Conservation (phyloP, 139 green algal species). For the Gonium pectorale region DNA sequence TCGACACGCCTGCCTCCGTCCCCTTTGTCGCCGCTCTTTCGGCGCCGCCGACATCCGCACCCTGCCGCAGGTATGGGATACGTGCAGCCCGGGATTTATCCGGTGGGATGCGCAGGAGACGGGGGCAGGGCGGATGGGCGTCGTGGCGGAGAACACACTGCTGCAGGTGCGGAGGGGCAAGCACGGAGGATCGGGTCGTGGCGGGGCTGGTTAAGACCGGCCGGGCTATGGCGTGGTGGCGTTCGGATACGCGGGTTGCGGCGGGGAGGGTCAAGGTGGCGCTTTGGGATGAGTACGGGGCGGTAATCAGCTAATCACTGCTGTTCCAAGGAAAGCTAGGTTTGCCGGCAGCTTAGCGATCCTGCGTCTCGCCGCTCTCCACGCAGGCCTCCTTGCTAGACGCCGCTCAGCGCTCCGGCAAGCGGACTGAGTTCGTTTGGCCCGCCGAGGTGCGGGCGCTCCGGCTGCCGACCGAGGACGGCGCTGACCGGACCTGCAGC, state of each 20-base stretch:
- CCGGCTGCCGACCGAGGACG: background rate
- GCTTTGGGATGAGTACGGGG: too few species aligned
- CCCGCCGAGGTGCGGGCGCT: slow-evolving; percentile 35
- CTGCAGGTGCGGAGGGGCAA: slow-evolving; percentile 69
- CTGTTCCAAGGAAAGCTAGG: too few species aligned
- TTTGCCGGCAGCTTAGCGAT: too few species aligned
- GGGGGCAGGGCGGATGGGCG: slow-evolving; percentile 66
- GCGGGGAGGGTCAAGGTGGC: too few species aligned
- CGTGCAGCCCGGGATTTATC: slow-evolving; percentile 59
- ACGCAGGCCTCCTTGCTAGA: slow-evolving; percentile 7
- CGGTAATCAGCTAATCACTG: too few species aligned
- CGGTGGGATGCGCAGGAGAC: slow-evolving; percentile 66
- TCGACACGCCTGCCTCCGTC: background rate
- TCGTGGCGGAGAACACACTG: slow-evolving; percentile 80
- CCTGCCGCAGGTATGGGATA: slow-evolving; percentile 59
- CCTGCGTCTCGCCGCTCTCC: too few species aligned
- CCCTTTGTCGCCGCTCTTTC: too few species aligned
- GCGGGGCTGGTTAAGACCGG: too few species aligned
- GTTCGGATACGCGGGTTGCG: too few species aligned
- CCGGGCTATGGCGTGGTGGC: too few species aligned
- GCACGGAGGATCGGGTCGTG: too few species aligned
- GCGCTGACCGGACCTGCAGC: background rate
- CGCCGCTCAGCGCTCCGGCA: slow-evolving; percentile 33
- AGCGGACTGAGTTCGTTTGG: slow-evolving; percentile 32
- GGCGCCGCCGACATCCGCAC: background rate